A percentile compares a stretch with the other conserved stretches of the same genome.
These are phyloP conservation scores for Fusarium sp. DNA, from an alignment of 2,329 filamentous ascomycete species.

Conservation along the genomic window DNA sequence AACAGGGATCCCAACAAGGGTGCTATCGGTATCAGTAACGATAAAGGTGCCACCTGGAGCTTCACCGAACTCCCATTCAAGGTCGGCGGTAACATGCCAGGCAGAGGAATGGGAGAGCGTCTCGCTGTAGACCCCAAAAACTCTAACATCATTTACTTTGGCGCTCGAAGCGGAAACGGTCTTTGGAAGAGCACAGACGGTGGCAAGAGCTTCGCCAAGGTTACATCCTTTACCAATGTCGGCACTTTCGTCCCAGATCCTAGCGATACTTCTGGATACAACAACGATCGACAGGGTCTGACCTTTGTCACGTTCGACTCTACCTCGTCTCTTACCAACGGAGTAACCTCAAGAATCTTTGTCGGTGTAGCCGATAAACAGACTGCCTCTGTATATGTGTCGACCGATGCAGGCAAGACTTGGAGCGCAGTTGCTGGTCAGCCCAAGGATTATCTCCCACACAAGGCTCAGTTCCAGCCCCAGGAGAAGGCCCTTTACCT, in stretches of 20 bases:
- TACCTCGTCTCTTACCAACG: constrained; percentile 61
- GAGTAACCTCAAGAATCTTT: constrained; percentile 70
- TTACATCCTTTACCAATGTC: constrained; percentile 65
- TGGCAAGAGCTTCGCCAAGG: constrained; percentile 68
- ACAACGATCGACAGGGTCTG: constrained; percentile 63
- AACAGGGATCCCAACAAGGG: constrained; percentile 67
- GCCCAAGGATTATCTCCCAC: constrained; percentile 66
- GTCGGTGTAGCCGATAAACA: constrained; percentile 68
- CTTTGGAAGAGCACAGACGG: constrained; percentile 71
- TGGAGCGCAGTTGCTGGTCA: constrained; percentile 67
- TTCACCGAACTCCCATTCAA: constrained; percentile 69
- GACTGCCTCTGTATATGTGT: constrained; percentile 68
- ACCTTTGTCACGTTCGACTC: constrained; percentile 70
- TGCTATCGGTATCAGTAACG: constrained; percentile 67
- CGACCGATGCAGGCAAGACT: constrained; percentile 66
- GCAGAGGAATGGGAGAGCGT: constrained; percentile 71
- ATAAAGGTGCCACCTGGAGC: constrained; percentile 68
- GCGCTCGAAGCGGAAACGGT: constrained; percentile 71
- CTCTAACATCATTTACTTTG: constrained; percentile 70
- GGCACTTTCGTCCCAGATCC: constrained; percentile 65
- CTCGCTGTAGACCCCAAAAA: constrained; percentile 71
- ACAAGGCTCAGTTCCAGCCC: constrained; percentile 67
- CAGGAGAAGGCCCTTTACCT: constrained; percentile 69
- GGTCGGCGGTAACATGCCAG: constrained; percentile 74
- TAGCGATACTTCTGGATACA: constrained; percentile 60